Base-by-base conservation (phyloP, 2,329 filamentous ascomycete species). In the Niveomyces coronatus region DNA sequence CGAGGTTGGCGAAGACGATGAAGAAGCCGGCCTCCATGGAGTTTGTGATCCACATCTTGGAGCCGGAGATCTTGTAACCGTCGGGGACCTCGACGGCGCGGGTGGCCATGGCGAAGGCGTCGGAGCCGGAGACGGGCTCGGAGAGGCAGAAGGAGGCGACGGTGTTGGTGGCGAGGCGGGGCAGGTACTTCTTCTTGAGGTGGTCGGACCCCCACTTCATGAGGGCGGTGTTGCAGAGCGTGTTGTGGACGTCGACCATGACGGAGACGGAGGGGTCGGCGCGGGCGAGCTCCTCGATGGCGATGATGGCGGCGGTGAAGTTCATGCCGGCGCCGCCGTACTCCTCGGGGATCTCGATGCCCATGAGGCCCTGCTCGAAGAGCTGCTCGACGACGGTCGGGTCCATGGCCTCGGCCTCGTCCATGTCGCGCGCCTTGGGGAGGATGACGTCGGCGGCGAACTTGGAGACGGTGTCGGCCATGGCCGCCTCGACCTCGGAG, bases 41-140 rank as follows among this genome's bases (percentile, higher is more conserved):
- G 71, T 98, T 98, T 46, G 91, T 98, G 64, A 98, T 98, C 91
- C 91, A 98, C 91, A 98, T 98, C 76, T 98, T 98, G 61, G 77
- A 79, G 35, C 91, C 91, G 44, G 77, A 83, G 61, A 98, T 83
- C 63, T 73, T 80, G 68, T 89, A 98, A 23, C 89, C 87, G 47
- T 79, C 74, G 16, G 77, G 71, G 1, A 85, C 91, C 69, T 88
- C 85, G 41, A 76, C 79, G 30, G 91, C 91, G 60, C 85, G 88
- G 41, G 91, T 96, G 49, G 86, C 82, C 47, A 98, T 72, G 1
- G 93, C 93, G 56, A 98, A 98, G 28, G 91, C 91, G 57, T 98
- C 91, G 1, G 87, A 94, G 16, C 91, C 91, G 16, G 86, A 94
- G 2, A 83, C 82, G 5, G 88, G 88, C 67, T 95, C 88, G 7